These are phyloP conservation scores for Secale cereale DNA, from an alignment of 176 grass and related monocot species.

Conservation along the genomic window DNA sequence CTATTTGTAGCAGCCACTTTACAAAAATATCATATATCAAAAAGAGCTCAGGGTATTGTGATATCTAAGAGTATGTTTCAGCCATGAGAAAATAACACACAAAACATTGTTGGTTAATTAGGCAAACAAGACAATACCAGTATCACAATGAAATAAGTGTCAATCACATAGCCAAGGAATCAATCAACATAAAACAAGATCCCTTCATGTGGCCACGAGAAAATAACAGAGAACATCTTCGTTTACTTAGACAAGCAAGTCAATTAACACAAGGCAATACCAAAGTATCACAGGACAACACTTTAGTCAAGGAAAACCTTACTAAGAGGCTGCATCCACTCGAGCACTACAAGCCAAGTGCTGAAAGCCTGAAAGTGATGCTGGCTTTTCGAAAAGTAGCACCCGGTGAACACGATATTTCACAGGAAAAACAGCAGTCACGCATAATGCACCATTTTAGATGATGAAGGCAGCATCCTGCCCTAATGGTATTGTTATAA, in stretches of 20 bases:
- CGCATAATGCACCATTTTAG: not conserved
- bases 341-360: not conserved
- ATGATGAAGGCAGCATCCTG: not conserved
- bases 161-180: not conserved
- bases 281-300: not conserved
- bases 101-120: not conserved
- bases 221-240: slow-evolving; percentile 4
- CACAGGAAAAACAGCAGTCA: not conserved
- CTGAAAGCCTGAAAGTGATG: not conserved
- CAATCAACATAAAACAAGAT: slow-evolving; percentile 1
- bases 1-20: not conserved
- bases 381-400: not conserved
- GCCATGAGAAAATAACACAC: slow-evolving; percentile 9
- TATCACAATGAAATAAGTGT: not conserved
- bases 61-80: not conserved
- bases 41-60: not conserved
- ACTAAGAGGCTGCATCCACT: not conserved
- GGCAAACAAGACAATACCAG: slow-evolving; percentile 5
- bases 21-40: slow-evolving; percentile 8
- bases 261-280: not conserved
- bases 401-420: not conserved
- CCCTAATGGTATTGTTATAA: not conserved
- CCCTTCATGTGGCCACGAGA: not conserved
- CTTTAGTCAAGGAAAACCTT: slow-evolving; percentile 5
- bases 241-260: not conserved